Base-by-base conservation (phyloP, 2,329 filamentous ascomycete genomes). In the Cordyceps farinosa region DNA sequence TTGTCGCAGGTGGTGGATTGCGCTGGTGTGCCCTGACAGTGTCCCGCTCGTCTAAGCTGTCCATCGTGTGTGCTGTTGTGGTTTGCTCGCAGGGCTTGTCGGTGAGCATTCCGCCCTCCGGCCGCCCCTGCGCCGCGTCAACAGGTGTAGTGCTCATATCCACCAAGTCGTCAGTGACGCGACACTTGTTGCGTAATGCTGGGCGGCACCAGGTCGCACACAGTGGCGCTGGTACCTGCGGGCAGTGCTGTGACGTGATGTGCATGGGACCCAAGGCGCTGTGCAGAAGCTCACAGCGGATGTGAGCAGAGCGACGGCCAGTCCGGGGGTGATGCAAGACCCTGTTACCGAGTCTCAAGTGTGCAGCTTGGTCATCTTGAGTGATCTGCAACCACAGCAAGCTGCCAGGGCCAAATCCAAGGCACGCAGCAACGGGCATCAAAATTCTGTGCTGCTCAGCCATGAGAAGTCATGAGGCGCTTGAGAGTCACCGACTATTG, bases 121-220 rank as follows among this genome's bases (percentile, higher is more conserved):
- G 40, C 57, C 15, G 40, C 47, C 48, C 48, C 58, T 52, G 58
- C 50, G 38, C 50, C 50, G 10, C 48, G 48, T 54, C n/a, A 38
- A 52, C 29, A 32, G n/a, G 5, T 17, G 32, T 22, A 17, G 15
- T 22, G 47, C 32, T n/a, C n/a, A 45, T 22, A 36, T 45, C 50
- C 50, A 45, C 48, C 30, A 47, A 29, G 17, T 40, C 38, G 13
- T 11, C 38, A 53, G 58, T 61, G 48, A 61, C 38, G 36, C 50
- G 30, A 61, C 58, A 34, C 11, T n/a, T 17, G 29, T 54, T 44
- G 58, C 58, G 58, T 47, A 61, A 61, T 61, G 30, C 29, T 27
- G 11, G 56, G 56, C n/a, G 30, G 42, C 54, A 57, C 42, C n/a
- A 5, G 29, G 11, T 34, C n/a, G 56, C 56, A 59, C 45, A 10